phyloP scores from a whole-genome alignment of 2,329 filamentous ascomycete genomes.

The Pezicula rhizophila region DNA sequence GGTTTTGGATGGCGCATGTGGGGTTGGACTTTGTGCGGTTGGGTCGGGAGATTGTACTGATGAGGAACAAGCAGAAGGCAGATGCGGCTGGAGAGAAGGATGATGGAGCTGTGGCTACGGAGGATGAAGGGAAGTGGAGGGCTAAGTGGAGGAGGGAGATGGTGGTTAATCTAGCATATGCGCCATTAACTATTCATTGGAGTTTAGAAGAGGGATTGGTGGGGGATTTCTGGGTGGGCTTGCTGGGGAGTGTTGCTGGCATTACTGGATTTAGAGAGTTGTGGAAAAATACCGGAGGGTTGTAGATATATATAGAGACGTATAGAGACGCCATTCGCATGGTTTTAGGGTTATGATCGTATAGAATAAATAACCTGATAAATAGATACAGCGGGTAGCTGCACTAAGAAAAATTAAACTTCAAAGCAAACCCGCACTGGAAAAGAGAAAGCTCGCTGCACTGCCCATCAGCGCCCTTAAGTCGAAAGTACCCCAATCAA shows the following conservation, averaged over 20 bases:
- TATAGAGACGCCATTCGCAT: not conserved
- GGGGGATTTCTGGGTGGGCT: conserved; percentile 50
- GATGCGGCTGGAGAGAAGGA: conserved; percentile 50
- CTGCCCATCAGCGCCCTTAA: too few species aligned
- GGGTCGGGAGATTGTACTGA: conserved; percentile 20
- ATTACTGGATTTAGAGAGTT: conserved; percentile 36
- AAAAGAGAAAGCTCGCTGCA: too few species aligned
- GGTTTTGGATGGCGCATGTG: conserved; percentile 77
- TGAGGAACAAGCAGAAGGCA: conserved; percentile 24
- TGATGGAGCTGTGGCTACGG: conserved; percentile 37
- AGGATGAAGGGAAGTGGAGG: conserved; percentile 25
- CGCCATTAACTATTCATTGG: conserved; percentile 81
- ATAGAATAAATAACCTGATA: too few species aligned
- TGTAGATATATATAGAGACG: too few species aligned
- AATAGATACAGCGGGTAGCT: too few species aligned
- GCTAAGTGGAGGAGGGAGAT: conserved; percentile 58
- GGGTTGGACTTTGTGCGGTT: conserved; percentile 68
- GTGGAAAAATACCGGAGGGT: conserved; percentile 34
- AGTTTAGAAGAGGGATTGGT: conserved; percentile 62
- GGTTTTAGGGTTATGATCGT: too few species aligned
- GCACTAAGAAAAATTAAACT: too few species aligned
- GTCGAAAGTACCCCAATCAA: too few species aligned
- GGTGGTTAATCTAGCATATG: conserved; percentile 67
- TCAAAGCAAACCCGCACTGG: too few species aligned
- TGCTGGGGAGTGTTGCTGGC: conserved; percentile 48